Evolutionary conservation across 768 basidiomycete species (phyloP).

Genomic region (Sarcodon aspratus): DNA sequence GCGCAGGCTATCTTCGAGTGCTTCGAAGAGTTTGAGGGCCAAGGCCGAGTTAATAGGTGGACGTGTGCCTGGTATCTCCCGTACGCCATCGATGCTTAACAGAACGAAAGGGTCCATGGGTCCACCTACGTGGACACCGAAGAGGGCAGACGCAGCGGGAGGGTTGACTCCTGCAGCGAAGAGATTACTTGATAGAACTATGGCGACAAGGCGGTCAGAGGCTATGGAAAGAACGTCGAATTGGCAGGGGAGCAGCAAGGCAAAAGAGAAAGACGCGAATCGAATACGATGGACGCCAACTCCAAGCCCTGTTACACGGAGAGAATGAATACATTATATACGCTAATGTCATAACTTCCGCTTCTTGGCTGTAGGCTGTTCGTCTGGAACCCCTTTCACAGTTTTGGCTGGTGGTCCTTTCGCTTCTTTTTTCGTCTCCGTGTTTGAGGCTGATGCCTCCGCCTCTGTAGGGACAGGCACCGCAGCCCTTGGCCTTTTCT

Average conservation of each 20-base stretch:
- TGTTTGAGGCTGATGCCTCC: slow-evolving; percentile 9
- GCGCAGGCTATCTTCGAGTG: slow-evolving; percentile 69
- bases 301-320: slow-evolving; percentile 34
- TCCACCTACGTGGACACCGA: slow-evolving; percentile 73
- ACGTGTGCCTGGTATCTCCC: slow-evolving; percentile 22
- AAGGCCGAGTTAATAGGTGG: slow-evolving; percentile 57
- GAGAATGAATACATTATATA: slow-evolving; percentile 7
- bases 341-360: background rate
- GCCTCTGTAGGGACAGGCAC: slow-evolving; percentile 1
- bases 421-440: slow-evolving; percentile 1
- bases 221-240: slow-evolving; percentile 46
- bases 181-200: slow-evolving; percentile 62
- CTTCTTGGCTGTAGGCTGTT: slow-evolving; percentile 11
- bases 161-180: slow-evolving; percentile 81
- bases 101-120: slow-evolving; percentile 50
- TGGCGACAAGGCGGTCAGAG: slow-evolving; percentile 54
- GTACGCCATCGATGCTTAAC: slow-evolving; percentile 25
- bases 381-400: slow-evolving; percentile 3
- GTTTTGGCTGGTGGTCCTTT: slow-evolving; percentile 2
- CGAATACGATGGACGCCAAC: slow-evolving; percentile 75
- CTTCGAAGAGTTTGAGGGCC: slow-evolving; percentile 67
- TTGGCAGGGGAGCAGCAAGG: slow-evolving; percentile 35
- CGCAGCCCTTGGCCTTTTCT: slow-evolving; percentile 51
- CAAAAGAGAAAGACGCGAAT: slow-evolving; percentile 51
- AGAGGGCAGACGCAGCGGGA: slow-evolving; percentile 59